Base-by-base conservation (phyloP, 805 yeast species). In the Myxozyma sirexii region DNA sequence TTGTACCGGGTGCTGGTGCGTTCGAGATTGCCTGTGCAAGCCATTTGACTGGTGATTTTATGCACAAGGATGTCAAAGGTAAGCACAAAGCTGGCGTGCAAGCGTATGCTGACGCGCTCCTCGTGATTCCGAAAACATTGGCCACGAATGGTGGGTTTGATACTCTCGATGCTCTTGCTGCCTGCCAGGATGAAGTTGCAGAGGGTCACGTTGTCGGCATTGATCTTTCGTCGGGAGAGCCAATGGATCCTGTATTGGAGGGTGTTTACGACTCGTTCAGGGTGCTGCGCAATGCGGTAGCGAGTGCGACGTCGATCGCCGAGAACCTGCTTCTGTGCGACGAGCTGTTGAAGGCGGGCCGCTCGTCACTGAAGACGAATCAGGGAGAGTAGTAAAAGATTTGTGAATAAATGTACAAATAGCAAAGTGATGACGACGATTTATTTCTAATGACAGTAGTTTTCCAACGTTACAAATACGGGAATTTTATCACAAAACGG, bases 1-100 rank as follows among this genome's bases (percentile, higher is more conserved):
- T 94, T 42, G 86, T 94, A 47, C 97, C 99, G 5, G 99, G 99
- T 63, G 99, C 94, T 0, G 99, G 99, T 58, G 94, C 98, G 1
- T 94, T 88, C 75, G 96, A 86, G 77, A 79, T 94, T 70, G 86
- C 96, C 56, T 90, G 93, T 60, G 82, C 90, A 54, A 81, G 84
- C 69, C 82, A 88, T 70, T 78, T 91, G 65, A 75, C 78, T 57
- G 77, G 76, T 60, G 79, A 80, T 59, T 75, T 80, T 67, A 79
- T 83, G 53, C 82, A 82, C 65, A 72, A 83, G 47, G 81, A 84
- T 57, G 82, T 84, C 53, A 89, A 87, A 74, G 98, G 99, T 59
- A 88, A 89, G 74, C 82, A 84, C 63, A 88, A 91, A 75, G 84
- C 94, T 6, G 99, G 99, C 66, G 82, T 93, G 55, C 86, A 85